Percentiles rank a stretch among this genome's conserved stretches.
These are phyloP conservation scores for Nemophila menziesii DNA, from an alignment of 257 asterid genomes.

Conservation along the genomic window DNA sequence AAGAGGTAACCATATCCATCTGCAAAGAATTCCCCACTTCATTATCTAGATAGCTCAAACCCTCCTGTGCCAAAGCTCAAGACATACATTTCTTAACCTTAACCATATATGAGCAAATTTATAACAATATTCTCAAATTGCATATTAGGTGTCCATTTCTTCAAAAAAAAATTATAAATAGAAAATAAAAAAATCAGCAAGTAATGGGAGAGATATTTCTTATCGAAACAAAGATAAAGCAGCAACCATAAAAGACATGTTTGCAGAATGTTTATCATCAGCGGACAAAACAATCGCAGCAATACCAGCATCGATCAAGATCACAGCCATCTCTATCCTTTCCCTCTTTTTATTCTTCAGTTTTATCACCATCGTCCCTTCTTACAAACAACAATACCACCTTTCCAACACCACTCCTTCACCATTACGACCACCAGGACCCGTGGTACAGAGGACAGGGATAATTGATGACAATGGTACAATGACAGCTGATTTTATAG, in stretches of 20 bases:
- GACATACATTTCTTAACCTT: too few relatives aligned
- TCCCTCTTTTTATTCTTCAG: constrained; percentile 20
- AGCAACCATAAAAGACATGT: not conserved
- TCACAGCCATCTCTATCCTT: not conserved
- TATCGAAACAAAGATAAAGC: too few relatives aligned
- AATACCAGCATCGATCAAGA: not conserved
- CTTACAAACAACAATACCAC: constrained; percentile 41
- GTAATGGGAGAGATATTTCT: too few relatives aligned
- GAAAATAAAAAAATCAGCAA: too few relatives aligned
- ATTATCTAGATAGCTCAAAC: too few relatives aligned
- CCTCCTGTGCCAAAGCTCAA: too few relatives aligned
- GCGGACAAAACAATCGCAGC: not conserved
- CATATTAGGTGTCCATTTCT: too few relatives aligned
- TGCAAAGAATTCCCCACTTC: too few relatives aligned
- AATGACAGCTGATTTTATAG: constrained; percentile 65
- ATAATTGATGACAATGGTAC: constrained; percentile 73
- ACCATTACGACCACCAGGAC: constrained; percentile 20
- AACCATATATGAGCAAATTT: too few relatives aligned
- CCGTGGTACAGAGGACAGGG: constrained; percentile 68
- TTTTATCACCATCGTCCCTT: constrained; percentile 32
- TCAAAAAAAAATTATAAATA: too few relatives aligned
- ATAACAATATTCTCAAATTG: too few relatives aligned
- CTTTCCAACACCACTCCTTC: constrained; percentile 15
- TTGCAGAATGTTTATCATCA: not conserved
- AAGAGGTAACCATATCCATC: too few relatives aligned